Percentiles rank a stretch among this genome's conserved stretches.
These are phyloP conservation scores for Crassisporium funariophilum DNA, from an alignment of 768 basidiomycete genomes.

Conservation along the genomic window DNA sequence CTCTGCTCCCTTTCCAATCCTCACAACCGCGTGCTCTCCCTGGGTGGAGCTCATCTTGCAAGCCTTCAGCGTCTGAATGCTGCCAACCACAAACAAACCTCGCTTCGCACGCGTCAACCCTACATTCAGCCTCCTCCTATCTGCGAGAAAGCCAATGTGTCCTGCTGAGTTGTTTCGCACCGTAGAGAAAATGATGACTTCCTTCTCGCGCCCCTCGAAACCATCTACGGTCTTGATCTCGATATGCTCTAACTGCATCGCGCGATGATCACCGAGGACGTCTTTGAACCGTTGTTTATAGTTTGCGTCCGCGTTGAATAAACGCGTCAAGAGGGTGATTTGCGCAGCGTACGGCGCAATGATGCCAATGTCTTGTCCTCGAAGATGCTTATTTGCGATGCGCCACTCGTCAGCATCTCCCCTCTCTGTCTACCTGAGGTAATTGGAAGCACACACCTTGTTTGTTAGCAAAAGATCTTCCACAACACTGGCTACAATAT, in stretches of 20 bases:
- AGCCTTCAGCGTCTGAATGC: constrained; percentile 59
- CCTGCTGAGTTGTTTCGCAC: constrained; percentile 81
- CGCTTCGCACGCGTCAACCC: constrained; percentile 88
- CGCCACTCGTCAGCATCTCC: too few relatives aligned
- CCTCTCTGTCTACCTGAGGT: constrained; percentile 13
- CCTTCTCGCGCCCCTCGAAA: constrained; percentile 93
- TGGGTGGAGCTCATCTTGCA: constrained; percentile 37
- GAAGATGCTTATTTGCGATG: constrained; percentile 46
- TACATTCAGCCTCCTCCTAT: constrained; percentile 85
- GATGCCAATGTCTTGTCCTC: constrained; percentile 82
- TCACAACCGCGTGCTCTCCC: constrained; percentile 16
- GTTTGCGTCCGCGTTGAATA: constrained; percentile 58
- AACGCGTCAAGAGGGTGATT: constrained; percentile 69
- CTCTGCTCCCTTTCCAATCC: constrained; percentile 44
- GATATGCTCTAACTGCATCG: constrained; percentile 62
- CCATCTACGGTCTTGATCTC: constrained; percentile 95
- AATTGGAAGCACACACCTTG: constrained; percentile 48
- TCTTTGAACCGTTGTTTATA: constrained; percentile 55
- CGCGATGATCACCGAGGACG: constrained; percentile 67
- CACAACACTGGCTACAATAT: constrained; percentile 76
- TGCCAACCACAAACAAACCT: constrained; percentile 83
- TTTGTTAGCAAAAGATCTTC: constrained; percentile 81
- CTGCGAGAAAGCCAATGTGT: constrained; percentile 86
- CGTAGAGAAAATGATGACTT: constrained; percentile 89
- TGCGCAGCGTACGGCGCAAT: constrained; percentile 93